Percentiles rank a stretch among this genome's conserved stretches.
Evolutionary conservation across 2,329 filamentous ascomycete genomes (phyloP).

Genomic region (Raffaelea albimanens): DNA sequence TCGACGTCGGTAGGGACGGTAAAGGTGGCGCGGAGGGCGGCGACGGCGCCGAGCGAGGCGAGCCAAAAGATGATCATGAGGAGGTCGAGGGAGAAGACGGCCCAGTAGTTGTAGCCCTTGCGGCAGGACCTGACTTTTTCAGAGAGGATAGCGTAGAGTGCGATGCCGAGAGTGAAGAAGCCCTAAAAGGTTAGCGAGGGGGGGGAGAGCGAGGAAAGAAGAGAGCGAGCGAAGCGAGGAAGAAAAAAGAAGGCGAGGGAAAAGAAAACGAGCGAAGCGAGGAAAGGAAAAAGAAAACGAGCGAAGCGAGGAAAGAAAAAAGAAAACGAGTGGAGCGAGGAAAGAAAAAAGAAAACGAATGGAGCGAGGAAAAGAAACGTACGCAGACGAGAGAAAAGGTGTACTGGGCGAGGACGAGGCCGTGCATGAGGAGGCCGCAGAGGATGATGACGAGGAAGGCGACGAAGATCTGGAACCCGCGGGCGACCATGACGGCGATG

Average conservation of each 20-base stretch:
- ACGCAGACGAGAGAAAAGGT: slow-evolving; percentile 21
- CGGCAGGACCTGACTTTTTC: slow-evolving; percentile 18
- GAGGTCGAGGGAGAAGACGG: slow-evolving; percentile 20
- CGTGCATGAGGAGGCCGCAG: slow-evolving; percentile 20
- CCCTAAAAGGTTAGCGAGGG: slow-evolving; percentile 9
- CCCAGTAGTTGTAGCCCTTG: slow-evolving; percentile 23
- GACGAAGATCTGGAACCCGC: slow-evolving; percentile 20
- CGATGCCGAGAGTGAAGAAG: slow-evolving; percentile 20
- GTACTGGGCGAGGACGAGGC: slow-evolving; percentile 15
- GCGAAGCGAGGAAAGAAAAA: not conserved
- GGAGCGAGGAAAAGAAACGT: slow-evolving; percentile 6
- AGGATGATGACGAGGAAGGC: slow-evolving; percentile 17
- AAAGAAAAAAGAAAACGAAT: not conserved
- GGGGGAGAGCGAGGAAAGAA: not conserved
- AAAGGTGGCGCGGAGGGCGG: slow-evolving; percentile 19
- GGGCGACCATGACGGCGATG: slow-evolving; percentile 16
- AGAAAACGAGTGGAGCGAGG: not conserved
- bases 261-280: not conserved
- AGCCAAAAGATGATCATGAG: slow-evolving; percentile 23
- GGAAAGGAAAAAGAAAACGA: not conserved
- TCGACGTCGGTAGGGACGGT: slow-evolving; percentile 10
- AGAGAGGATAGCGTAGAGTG: slow-evolving; percentile 17
- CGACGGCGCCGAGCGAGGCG: slow-evolving; percentile 21
- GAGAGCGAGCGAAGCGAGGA: not conserved
- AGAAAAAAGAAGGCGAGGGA: not conserved